Conservation (phyloP, 805 yeast species). For the Candida ipomoeae region DNA sequence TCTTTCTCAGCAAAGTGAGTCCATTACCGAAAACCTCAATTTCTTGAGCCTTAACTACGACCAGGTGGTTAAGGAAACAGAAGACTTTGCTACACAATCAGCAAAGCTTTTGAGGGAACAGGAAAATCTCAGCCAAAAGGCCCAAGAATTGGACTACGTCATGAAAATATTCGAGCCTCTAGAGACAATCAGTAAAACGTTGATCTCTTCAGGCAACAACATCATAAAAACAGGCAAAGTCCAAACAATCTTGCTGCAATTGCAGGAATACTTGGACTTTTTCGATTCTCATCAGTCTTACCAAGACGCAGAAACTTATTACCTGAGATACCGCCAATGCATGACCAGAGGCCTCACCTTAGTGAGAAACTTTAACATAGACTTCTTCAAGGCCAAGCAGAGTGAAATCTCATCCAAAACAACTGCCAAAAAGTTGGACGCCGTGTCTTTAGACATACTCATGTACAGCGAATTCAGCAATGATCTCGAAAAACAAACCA, state of each 20-base stretch:
- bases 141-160: constrained; percentile 42
- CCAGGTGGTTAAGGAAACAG: constrained; percentile 58
- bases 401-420: constrained; percentile 7
- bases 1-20: constrained; percentile 45
- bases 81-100: constrained; percentile 58
- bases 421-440: constrained; percentile 3
- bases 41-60: constrained; percentile 50
- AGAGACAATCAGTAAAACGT: constrained; percentile 61
- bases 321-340: constrained; percentile 74
- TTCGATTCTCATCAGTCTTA: constrained; percentile 47
- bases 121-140: constrained; percentile 36
- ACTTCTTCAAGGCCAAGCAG: constrained; percentile 31
- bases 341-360: constrained; percentile 76
- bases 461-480: constrained; percentile 17
- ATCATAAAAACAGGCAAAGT: constrained; percentile 44
- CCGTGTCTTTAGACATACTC: constrained; percentile 14
- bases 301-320: constrained; percentile 66
- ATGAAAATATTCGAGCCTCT: constrained; percentile 64
- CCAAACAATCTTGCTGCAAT: constrained; percentile 44
- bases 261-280: constrained; percentile 67
- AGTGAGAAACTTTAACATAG: constrained; percentile 60
- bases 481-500: constrained; percentile 16
- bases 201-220: constrained; percentile 64
- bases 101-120: constrained; percentile 47
- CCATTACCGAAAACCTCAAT: constrained; percentile 43